phyloP scores from a whole-genome alignment of 2,329 filamentous ascomycete species.

The Beauveria brongniartii region DNA sequence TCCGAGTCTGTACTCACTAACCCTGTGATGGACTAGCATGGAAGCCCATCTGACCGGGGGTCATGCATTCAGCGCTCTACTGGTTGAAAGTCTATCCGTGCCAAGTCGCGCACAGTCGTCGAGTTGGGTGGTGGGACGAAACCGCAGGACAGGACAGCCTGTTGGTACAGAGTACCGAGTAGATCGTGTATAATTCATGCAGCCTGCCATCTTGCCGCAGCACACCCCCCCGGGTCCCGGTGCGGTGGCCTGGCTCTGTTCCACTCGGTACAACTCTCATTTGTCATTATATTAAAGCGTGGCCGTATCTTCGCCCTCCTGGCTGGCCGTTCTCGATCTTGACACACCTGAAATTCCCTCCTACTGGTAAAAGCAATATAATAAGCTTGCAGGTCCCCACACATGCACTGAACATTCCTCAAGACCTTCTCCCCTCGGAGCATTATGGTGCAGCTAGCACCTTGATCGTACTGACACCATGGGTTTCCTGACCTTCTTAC shows the following conservation, averaged over 20 bases:
- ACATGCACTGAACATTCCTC: background rate
- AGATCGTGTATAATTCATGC: slow-evolving; percentile 4
- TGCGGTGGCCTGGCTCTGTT: background rate
- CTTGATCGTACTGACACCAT: background rate
- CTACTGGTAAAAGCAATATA: background rate
- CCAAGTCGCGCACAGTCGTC: background rate
- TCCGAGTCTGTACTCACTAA: background rate
- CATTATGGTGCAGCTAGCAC: background rate
- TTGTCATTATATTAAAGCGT: background rate
- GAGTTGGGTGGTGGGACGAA: slow-evolving; percentile 6
- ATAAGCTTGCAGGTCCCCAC: slow-evolving; percentile 2
- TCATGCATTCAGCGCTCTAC: background rate
- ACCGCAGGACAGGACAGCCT: background rate
- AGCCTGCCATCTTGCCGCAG: background rate
- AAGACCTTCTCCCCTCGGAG: background rate
- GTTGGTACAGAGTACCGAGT: too few relatives aligned
- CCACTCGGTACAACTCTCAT: background rate
- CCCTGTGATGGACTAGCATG: background rate
- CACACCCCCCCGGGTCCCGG: background rate
- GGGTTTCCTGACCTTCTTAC: slow-evolving; percentile 7
- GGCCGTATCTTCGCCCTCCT: background rate
- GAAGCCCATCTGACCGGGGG: background rate
- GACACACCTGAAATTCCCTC: background rate
- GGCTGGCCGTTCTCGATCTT: background rate
- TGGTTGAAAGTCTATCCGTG: slow-evolving; percentile 6